phyloP scores from a whole-genome alignment of 2,329 filamentous ascomycete genomes.

The Metarhizium brunneum region DNA sequence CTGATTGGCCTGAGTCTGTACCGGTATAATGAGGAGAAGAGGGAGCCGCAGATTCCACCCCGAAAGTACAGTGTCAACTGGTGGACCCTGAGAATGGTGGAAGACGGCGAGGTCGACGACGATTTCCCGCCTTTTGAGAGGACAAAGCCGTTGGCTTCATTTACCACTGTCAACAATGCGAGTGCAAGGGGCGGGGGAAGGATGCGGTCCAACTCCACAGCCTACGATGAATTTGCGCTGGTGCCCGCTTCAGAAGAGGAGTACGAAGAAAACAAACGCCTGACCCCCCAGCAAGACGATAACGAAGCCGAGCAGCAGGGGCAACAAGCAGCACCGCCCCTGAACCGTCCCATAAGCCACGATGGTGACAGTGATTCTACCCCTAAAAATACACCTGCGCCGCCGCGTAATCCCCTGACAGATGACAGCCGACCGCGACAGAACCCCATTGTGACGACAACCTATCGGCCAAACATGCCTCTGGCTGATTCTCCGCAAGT shows the following conservation, averaged over 20 bases:
- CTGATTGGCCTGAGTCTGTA: slow-evolving; percentile 74
- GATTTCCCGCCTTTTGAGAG: slow-evolving; percentile 74
- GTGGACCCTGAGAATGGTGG: slow-evolving; percentile 76
- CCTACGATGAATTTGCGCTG: slow-evolving; percentile 75
- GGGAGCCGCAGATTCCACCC: slow-evolving; percentile 53
- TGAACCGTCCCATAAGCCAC: not conserved
- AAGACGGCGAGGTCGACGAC: slow-evolving; percentile 76
- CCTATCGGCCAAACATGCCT: slow-evolving; percentile 42
- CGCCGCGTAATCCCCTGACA: slow-evolving; percentile 21
- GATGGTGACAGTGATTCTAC: slow-evolving; percentile 10
- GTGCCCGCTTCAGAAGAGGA: slow-evolving; percentile 62
- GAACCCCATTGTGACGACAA: slow-evolving; percentile 55
- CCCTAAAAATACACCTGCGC: slow-evolving; percentile 15
- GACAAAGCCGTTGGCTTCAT: slow-evolving; percentile 64
- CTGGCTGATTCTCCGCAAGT: slow-evolving; percentile 48
- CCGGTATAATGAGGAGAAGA: slow-evolving; percentile 68
- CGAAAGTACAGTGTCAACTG: slow-evolving; percentile 70
- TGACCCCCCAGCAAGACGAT: slow-evolving; percentile 58
- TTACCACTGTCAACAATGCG: slow-evolving; percentile 75
- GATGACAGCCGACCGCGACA: slow-evolving; percentile 28
- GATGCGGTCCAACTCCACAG: slow-evolving; percentile 60
- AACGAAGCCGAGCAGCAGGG: slow-evolving; percentile 38
- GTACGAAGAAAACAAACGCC: slow-evolving; percentile 57
- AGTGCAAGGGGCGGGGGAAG: slow-evolving; percentile 55
- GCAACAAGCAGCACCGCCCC: slow-evolving; percentile 1